Conservation (phyloP, 306 rosid species). For the Acacia melanoxylon region DNA sequence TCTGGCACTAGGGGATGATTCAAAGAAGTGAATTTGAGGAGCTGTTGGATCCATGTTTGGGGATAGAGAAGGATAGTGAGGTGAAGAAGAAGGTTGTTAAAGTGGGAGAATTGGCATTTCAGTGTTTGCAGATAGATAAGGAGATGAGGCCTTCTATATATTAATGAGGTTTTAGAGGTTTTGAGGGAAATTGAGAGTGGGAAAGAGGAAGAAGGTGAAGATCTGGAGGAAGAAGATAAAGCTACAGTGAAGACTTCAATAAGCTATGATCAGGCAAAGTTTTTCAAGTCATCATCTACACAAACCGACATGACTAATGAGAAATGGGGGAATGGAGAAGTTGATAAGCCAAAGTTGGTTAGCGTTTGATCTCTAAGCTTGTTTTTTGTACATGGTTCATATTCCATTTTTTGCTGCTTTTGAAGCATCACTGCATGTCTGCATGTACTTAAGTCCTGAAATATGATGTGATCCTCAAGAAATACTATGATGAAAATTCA, state of each 20-base stretch:
- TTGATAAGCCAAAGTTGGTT: not conserved
- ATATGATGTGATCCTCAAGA: not conserved
- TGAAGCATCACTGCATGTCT: not conserved
- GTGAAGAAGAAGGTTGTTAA: conserved; percentile 12
- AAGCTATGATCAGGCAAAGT: not conserved
- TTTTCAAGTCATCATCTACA: not conserved
- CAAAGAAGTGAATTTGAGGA: not conserved
- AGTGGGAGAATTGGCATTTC: conserved; percentile 35
- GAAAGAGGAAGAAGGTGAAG: not conserved
- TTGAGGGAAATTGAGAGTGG: conserved; percentile 26
- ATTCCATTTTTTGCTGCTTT: not conserved
- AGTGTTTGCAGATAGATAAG: conserved; percentile 33
- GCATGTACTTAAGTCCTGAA: not conserved
- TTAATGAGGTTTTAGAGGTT: conserved; percentile 31
- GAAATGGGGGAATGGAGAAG: not conserved
- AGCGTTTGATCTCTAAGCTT: not conserved
- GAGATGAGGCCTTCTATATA: conserved; percentile 41
- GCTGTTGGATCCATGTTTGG: conserved; percentile 39
- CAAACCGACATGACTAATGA: not conserved
- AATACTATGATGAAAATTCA: not conserved
- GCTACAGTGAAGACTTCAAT: not conserved
- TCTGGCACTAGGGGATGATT: not conserved
- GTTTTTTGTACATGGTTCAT: not conserved
- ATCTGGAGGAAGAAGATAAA: not conserved
- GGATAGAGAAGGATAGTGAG: conserved; percentile 15